Conservation (phyloP, 2,329 filamentous ascomycete genomes). For the Coniochaeta sp. region DNA sequence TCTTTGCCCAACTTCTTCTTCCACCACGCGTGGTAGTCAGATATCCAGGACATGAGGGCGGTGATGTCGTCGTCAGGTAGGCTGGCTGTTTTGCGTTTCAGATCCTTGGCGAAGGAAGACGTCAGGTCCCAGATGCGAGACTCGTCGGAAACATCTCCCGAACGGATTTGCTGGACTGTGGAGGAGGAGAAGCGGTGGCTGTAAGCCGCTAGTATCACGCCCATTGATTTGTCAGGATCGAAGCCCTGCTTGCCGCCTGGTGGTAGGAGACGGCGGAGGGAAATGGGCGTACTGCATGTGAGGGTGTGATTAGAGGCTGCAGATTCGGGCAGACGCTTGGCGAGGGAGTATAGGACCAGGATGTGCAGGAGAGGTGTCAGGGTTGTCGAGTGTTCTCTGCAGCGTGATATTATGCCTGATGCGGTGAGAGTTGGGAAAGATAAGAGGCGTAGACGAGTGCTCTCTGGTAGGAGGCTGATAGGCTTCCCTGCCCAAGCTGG, state of each 20-base stretch:
- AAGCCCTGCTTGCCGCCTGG: not conserved
- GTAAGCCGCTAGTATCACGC: not conserved
- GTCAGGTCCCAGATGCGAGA: not conserved
- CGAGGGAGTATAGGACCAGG: not conserved
- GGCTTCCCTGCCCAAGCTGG: not conserved
- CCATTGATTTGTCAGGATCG: not conserved
- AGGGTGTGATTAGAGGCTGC: not conserved
- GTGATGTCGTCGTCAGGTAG: not conserved
- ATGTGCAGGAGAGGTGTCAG: not conserved
- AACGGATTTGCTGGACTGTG: not conserved
- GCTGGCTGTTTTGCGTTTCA: not conserved
- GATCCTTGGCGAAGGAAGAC: not conserved
- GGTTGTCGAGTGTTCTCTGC: not conserved
- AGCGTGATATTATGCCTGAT: not conserved
- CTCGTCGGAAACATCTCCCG: not conserved
- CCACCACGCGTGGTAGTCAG: not conserved
- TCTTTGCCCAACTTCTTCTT: not conserved
- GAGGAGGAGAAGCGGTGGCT: not conserved
- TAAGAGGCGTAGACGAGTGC: not conserved
- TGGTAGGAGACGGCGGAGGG: not conserved
- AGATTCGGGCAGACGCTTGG: not conserved
- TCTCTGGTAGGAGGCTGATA: not conserved
- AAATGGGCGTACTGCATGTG: not conserved
- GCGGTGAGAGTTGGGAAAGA: not conserved
- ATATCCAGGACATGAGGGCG: not conserved